These are phyloP conservation scores for Butyriboletus loyo DNA, from an alignment of 768 basidiomycete species.

Conservation along the genomic window DNA sequence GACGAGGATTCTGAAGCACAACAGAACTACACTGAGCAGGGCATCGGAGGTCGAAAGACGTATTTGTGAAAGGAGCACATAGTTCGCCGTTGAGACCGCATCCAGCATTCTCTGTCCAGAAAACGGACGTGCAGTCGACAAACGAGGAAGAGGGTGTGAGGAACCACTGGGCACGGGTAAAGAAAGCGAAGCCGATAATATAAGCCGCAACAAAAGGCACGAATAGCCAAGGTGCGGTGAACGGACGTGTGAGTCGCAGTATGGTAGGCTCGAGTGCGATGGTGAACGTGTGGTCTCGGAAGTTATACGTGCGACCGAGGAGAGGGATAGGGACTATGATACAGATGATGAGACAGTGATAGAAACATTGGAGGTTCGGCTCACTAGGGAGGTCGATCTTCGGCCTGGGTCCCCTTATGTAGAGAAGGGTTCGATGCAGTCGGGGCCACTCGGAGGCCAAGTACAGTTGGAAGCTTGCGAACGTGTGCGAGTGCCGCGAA, in stretches of 20 bases:
- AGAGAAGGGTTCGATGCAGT: conserved; percentile 24
- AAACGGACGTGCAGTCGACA: conserved; percentile 65
- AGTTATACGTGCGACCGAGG: conserved; percentile 46
- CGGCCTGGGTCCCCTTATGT: conserved; percentile 60
- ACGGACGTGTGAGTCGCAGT: conserved; percentile 47
- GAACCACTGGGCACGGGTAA: conserved; percentile 70
- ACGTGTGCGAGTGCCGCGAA: background rate
- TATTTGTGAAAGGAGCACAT: conserved; percentile 63
- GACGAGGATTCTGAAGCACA: conserved; percentile 68
- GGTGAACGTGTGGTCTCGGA: conserved; percentile 35
- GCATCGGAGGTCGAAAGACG: conserved; percentile 73
- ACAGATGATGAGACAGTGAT: background rate
- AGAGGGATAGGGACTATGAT: conserved; percentile 51
- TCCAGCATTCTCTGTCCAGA: conserved; percentile 64
- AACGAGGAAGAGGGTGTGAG: conserved; percentile 61
- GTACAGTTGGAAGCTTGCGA: conserved; percentile 7
- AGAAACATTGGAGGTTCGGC: background rate
- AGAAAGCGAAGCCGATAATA: conserved; percentile 70
- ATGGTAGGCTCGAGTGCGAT: conserved; percentile 55
- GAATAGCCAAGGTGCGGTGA: conserved; percentile 55
- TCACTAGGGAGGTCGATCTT: conserved; percentile 49
- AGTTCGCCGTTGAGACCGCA: conserved; percentile 69
- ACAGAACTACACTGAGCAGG: conserved; percentile 67
- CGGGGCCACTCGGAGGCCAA: conserved; percentile 17
- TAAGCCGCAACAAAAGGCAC: conserved; percentile 55